These are phyloP conservation scores for Phytopythium montanum DNA, from an alignment of 352 stramenopile species.

Conservation along the genomic window DNA sequence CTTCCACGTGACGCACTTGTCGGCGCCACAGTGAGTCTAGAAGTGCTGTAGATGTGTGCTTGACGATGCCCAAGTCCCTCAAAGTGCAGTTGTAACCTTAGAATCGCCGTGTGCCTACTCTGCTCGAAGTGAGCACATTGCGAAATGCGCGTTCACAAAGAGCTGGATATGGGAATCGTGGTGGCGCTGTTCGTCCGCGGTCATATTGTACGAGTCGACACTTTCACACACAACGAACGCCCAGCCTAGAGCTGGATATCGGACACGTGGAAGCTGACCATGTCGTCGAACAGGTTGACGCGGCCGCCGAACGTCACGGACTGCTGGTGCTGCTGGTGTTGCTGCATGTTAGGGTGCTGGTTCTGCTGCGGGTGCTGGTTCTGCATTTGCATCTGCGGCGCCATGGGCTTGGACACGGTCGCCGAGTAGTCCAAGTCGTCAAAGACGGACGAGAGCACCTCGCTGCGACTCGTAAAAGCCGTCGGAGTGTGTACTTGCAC, in stretches of 20 bases:
- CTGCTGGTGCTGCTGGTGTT: neutral
- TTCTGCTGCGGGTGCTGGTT: neutral
- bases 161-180: too few relatives aligned
- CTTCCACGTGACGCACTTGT: constrained; percentile 38
- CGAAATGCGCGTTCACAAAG: too few relatives aligned
- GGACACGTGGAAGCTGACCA: constrained; percentile 41
- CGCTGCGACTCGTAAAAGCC: constrained; percentile 8
- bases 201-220: constrained; percentile 3
- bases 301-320: neutral
- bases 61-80: neutral
- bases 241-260: constrained; percentile 16
- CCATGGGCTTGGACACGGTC: neutral
- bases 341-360: neutral
- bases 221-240: neutral
- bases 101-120: neutral
- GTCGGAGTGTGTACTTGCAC: constrained; percentile 7
- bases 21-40: neutral
- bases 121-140: too few relatives aligned
- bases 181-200: neutral
- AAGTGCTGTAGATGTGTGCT: constrained; percentile 2
- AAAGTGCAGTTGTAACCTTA: neutral
- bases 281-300: constrained; percentile 33
- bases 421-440: constrained; percentile 27
- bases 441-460: constrained; percentile 34
- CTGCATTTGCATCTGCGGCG: constrained; percentile 15